Conservation (phyloP, 208 protist genomes). For the Trypanosoma rangeli region DNA sequence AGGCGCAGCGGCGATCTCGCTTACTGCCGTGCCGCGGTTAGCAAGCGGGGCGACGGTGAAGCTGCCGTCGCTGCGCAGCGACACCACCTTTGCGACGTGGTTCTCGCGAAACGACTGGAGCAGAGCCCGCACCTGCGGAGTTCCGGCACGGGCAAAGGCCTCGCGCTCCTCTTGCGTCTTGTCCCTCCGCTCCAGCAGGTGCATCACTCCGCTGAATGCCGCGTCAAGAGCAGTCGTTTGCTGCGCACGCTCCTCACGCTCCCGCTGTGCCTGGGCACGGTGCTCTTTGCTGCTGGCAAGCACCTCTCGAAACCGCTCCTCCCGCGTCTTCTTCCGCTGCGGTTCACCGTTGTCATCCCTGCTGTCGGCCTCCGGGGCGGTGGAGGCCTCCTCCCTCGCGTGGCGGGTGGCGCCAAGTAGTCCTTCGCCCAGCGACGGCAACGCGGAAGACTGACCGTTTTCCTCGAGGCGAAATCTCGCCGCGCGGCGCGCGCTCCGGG, state of each 20-base stretch:
- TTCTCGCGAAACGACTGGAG: constrained; percentile 29
- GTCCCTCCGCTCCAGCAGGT: constrained; percentile 66
- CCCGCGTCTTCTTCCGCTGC: constrained; percentile 42
- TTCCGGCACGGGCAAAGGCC: constrained; percentile 53
- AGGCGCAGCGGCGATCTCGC: neutral
- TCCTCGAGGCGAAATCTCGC: constrained; percentile 33
- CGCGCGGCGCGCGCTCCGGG: constrained; percentile 38
- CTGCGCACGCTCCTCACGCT: constrained; percentile 55
- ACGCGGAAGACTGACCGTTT: constrained; percentile 4
- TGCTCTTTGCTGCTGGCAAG: constrained; percentile 61
- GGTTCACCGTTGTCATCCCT: constrained; percentile 22
- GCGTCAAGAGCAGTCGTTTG: constrained; percentile 64
- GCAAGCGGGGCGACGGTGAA: constrained; percentile 39
- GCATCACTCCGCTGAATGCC: constrained; percentile 64
- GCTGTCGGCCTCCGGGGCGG: constrained; percentile 13
- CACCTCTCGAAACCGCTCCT: constrained; percentile 70
- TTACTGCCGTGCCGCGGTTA: neutral
- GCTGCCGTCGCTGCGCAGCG: constrained; percentile 37
- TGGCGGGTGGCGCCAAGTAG: constrained; percentile 20
- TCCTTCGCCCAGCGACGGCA: constrained; percentile 19
- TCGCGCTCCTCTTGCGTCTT: constrained; percentile 62
- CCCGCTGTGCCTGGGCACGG: constrained; percentile 62
- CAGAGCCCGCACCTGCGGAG: constrained; percentile 59
- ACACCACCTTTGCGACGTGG: constrained; percentile 54
- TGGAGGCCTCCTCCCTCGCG: constrained; percentile 8